These are phyloP conservation scores for Digitaria exilis DNA, from an alignment of 202 grass and related monocot genomes.

Conservation along the genomic window DNA sequence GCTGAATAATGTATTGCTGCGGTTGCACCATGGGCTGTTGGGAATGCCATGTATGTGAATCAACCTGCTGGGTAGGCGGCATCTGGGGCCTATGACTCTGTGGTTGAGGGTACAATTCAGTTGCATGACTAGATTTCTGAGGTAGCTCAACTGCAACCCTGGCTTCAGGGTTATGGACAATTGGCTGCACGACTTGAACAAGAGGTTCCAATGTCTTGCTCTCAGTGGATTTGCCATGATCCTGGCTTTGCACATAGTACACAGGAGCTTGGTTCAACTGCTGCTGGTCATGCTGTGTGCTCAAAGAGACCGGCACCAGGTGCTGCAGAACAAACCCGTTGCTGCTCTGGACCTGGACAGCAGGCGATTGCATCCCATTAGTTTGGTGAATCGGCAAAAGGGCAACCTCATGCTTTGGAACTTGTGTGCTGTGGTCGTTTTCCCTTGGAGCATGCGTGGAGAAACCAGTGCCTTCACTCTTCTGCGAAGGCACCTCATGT, in stretches of 20 bases:
- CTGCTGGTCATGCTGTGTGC: slow-evolving; percentile 54
- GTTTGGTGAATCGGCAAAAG: slow-evolving; percentile 67
- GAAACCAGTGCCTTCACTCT: slow-evolving; percentile 46
- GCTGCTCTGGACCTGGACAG: slow-evolving; percentile 49
- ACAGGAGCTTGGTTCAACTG: slow-evolving; percentile 52
- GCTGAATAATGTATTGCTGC: slow-evolving; percentile 65
- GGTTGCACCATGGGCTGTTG: slow-evolving; percentile 56
- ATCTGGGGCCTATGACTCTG: slow-evolving; percentile 63
- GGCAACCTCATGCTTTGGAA: slow-evolving; percentile 60
- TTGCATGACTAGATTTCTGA: slow-evolving; percentile 44
- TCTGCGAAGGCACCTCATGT: slow-evolving; percentile 58
- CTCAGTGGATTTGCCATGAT: slow-evolving; percentile 29
- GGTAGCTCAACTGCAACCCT: slow-evolving; percentile 43
- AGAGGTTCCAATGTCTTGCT: slow-evolving; percentile 37
- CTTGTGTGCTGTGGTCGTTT: slow-evolving; percentile 51
- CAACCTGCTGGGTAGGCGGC: slow-evolving; percentile 48
- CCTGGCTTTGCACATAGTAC: slow-evolving; percentile 58
- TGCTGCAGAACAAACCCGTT: slow-evolving; percentile 54
- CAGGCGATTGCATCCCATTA: slow-evolving; percentile 40
- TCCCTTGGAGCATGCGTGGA: slow-evolving; percentile 41
- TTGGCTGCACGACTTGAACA: slow-evolving; percentile 59
- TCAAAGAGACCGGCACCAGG: slow-evolving; percentile 48
- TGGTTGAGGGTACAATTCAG: slow-evolving; percentile 47
- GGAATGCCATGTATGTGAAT: slow-evolving; percentile 52
- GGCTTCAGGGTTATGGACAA: slow-evolving; percentile 50